A percentile compares a stretch with the other conserved stretches of the same genome.
These are phyloP conservation scores for Rosellinia necatrix DNA, from an alignment of 2,329 filamentous ascomycete genomes.

Conservation along the genomic window DNA sequence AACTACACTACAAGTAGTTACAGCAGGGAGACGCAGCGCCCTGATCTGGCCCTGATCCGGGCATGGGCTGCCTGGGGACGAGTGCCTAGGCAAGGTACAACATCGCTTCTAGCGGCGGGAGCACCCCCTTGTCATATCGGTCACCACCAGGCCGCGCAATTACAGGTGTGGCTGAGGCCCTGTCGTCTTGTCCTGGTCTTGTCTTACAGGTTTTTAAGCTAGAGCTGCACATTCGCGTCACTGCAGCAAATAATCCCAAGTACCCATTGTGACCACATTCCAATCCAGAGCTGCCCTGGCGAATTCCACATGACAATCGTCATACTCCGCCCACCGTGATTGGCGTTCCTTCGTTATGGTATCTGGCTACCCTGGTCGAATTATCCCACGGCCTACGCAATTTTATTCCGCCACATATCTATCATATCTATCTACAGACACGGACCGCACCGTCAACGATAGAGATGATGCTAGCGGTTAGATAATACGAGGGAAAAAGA, in stretches of 20 bases:
- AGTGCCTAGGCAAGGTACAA: too few relatives aligned
- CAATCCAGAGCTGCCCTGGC: background rate
- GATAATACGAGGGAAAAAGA: conserved; percentile 3
- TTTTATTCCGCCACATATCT: too few relatives aligned
- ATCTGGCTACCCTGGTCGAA: conserved; percentile 4
- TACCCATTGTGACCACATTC: conserved; percentile 6
- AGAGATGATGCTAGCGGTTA: conserved; percentile 15
- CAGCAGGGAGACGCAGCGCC: too few relatives aligned
- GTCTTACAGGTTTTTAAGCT: too few relatives aligned
- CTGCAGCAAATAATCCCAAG: conserved; percentile 23
- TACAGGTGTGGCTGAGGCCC: conserved; percentile 27
- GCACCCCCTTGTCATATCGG: too few relatives aligned
- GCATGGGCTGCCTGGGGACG: too few relatives aligned
- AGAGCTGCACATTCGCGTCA: conserved; percentile 10
- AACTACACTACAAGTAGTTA: too few relatives aligned
- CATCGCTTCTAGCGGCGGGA: too few relatives aligned
- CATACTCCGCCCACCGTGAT: conserved; percentile 19
- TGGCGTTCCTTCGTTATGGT: conserved; percentile 17
- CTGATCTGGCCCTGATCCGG: too few relatives aligned
- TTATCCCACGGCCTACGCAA: background rate
- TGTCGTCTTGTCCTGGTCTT: too few relatives aligned
- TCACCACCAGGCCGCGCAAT: conserved; percentile 26
- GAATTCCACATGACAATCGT: conserved; percentile 11
- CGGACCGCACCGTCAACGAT: background rate
- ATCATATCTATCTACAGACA: background rate